phyloP scores from a whole-genome alignment of 768 basidiomycete species.

The Holtermanniella nyarrowii region DNA sequence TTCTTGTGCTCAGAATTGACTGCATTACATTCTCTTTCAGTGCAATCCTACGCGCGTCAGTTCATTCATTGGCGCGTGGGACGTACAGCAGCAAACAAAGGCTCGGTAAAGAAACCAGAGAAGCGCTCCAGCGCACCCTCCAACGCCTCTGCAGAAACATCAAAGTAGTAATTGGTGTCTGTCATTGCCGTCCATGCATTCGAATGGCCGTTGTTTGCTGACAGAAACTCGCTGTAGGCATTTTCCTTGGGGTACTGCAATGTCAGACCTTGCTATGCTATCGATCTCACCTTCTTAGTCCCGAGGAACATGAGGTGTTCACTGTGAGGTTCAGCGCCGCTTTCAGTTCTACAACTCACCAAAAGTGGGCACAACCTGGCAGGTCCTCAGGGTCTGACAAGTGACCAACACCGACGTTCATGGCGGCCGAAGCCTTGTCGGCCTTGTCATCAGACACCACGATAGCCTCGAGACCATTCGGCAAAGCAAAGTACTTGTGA shows the following conservation, averaged over 20 bases:
- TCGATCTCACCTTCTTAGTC: conserved; percentile 50
- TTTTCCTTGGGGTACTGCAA: conserved; percentile 56
- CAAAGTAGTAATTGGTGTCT: conserved; percentile 75
- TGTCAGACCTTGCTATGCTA: not conserved
- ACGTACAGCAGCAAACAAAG: conserved; percentile 53
- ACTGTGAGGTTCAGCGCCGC: conserved; percentile 34
- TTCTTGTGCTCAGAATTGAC: conserved; percentile 83
- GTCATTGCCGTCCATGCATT: conserved; percentile 89
- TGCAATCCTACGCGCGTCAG: conserved; percentile 34
- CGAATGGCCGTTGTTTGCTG: conserved; percentile 55
- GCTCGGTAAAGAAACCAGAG: conserved; percentile 76
- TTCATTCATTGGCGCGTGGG: conserved; percentile 5
- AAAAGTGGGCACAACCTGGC: conserved; percentile 43
- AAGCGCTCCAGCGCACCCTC: conserved; percentile 40
- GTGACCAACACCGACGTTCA: conserved; percentile 92
- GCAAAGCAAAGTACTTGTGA: conserved; percentile 59
- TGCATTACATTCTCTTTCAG: conserved; percentile 61
- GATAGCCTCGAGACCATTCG: conserved; percentile 79
- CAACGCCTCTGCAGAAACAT: conserved; percentile 52
- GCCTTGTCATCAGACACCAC: conserved; percentile 72
- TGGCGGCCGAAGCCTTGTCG: conserved; percentile 88
- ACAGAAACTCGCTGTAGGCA: conserved; percentile 63
- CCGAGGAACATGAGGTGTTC: conserved; percentile 89
- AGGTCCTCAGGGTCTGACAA: conserved; percentile 68
- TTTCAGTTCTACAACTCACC: conserved; percentile 19